phyloP scores from a whole-genome alignment of 2,329 filamentous ascomycete species.

The Myriangium duriaei region DNA sequence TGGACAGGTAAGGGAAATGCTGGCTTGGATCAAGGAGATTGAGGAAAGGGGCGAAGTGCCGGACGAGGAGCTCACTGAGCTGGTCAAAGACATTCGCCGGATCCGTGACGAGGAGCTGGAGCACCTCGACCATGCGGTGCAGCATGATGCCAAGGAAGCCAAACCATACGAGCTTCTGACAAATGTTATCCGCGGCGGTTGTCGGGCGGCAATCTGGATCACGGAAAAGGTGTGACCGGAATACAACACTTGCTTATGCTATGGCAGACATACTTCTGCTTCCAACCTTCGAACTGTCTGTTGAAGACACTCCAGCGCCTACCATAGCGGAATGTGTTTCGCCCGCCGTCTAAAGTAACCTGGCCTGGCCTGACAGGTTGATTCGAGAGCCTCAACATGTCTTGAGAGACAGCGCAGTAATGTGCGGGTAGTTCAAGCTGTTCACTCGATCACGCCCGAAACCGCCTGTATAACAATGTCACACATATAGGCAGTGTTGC shows the following conservation, averaged over 20 bases:
- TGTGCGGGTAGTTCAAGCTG: too few species aligned
- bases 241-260: not conserved
- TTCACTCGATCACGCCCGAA: too few species aligned
- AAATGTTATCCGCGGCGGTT: slow-evolving; percentile 77
- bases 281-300: too few species aligned
- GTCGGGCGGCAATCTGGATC: slow-evolving; percentile 83
- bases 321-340: too few species aligned
- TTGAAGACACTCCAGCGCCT: too few species aligned
- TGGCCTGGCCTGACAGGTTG: too few species aligned
- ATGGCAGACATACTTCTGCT: not conserved
- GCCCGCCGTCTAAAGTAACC: too few species aligned
- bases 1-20: slow-evolving; percentile 66
- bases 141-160: slow-evolving; percentile 83
- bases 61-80: slow-evolving; percentile 59
- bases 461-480: too few species aligned
- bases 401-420: too few species aligned
- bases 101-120: slow-evolving; percentile 95
- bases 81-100: slow-evolving; percentile 62
- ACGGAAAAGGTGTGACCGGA: slow-evolving; percentile 60
- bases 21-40: slow-evolving; percentile 70
- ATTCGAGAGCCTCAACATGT: too few species aligned
- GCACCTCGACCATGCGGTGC: slow-evolving; percentile 88
- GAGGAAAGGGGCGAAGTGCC: slow-evolving; percentile 66
- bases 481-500: too few species aligned
- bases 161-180: slow-evolving; percentile 82